Conservation (phyloP, 352 stramenopile species). For the Phytophthora litchii region DNA sequence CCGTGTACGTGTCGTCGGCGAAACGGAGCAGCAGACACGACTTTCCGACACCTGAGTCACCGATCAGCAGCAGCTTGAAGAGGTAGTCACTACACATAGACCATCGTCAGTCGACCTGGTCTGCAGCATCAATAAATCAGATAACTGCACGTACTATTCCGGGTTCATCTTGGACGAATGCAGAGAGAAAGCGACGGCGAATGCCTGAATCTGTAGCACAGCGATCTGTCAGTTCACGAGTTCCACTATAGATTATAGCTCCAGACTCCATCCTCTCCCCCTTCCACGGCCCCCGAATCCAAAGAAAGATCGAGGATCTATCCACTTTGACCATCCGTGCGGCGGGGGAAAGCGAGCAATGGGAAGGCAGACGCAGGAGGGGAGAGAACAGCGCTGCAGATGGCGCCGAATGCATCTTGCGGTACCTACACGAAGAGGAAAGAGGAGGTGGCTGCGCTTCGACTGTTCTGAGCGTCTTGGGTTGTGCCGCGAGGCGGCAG, state of each 20-base stretch:
- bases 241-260: not conserved
- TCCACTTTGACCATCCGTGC: constrained; percentile 9
- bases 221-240: constrained; percentile 8
- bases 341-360: not conserved
- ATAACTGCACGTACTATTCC: constrained; percentile 88
- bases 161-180: constrained; percentile 82
- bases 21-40: constrained; percentile 99
- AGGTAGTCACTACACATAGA: constrained; percentile 93
- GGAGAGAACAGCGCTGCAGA: constrained; percentile 1
- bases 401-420: not conserved
- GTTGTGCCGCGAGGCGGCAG: constrained; percentile 28
- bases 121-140: constrained; percentile 3
- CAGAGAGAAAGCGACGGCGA: constrained; percentile 24
- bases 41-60: constrained; percentile 98
- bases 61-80: constrained; percentile 98
- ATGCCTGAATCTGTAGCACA: constrained; percentile 35
- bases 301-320: constrained; percentile 33
- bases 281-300: constrained; percentile 5
- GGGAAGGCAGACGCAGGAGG: not conserved
- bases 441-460: constrained; percentile 25
- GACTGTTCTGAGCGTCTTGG: constrained; percentile 31
- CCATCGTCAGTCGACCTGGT: constrained; percentile 12
- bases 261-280: constrained; percentile 3
- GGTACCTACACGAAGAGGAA: constrained; percentile 26
- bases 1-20: constrained; percentile 99